Conservation (phyloP, 2,329 filamentous ascomycete genomes). For the Xylariaceae sp. region DNA sequence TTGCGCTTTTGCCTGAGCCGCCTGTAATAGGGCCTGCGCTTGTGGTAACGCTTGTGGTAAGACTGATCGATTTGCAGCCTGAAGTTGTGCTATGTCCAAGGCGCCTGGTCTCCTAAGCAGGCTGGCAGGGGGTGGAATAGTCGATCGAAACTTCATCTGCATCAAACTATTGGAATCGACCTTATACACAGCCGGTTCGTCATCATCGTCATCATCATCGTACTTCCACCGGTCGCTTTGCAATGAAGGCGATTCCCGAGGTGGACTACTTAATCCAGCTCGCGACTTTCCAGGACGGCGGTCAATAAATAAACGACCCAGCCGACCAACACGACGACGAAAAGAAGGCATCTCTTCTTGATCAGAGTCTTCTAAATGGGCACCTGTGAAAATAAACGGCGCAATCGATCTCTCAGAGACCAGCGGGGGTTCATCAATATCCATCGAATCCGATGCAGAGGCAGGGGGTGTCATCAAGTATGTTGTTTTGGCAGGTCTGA, state of each 20-base stretch:
- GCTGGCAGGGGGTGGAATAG: constrained; percentile 57
- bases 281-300: constrained; percentile 67
- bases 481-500: constrained; percentile 75
- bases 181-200: constrained; percentile 76
- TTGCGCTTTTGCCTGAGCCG: constrained; percentile 27
- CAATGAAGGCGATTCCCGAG: constrained; percentile 43
- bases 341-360: constrained; percentile 66
- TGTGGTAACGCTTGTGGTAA: constrained; percentile 39
- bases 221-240: constrained; percentile 80
- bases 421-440: constrained; percentile 54
- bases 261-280: constrained; percentile 35
- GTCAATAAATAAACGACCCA: constrained; percentile 88
- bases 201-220: constrained; percentile 78
- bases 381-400: constrained; percentile 55
- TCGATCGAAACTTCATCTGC: constrained; percentile 67
- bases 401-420: constrained; percentile 41
- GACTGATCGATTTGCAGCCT: constrained; percentile 33
- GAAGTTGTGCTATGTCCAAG: constrained; percentile 39
- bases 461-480: constrained; percentile 72
- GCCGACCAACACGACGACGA: constrained; percentile 82
- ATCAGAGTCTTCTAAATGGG: constrained; percentile 48
- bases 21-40: constrained; percentile 26
- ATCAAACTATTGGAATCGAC: constrained; percentile 73
- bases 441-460: constrained; percentile 62
- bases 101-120: constrained; percentile 48